phyloP scores from a whole-genome alignment of 805 yeast species.

The Cyberlindnera nakhonratchasimensis region DNA sequence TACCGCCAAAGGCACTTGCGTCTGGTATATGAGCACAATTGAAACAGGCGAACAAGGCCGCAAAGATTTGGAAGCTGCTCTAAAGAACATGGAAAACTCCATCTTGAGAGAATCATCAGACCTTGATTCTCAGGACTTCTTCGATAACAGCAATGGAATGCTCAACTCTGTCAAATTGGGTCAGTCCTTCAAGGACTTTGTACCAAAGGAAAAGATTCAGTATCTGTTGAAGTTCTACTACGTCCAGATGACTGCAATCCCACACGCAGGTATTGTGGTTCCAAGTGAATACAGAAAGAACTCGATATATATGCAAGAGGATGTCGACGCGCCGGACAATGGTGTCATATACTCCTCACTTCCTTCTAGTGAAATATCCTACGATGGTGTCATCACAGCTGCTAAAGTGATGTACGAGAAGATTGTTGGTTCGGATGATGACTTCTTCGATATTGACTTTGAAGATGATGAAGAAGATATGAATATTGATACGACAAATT shows the following conservation, averaged over 20 bases:
- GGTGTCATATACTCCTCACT: slow-evolving; percentile 51
- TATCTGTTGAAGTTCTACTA: slow-evolving; percentile 59
- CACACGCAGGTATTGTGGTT: slow-evolving; percentile 51
- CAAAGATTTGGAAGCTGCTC: slow-evolving; percentile 75
- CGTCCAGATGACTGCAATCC: slow-evolving; percentile 54
- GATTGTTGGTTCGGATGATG: slow-evolving; percentile 91
- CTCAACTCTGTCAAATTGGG: slow-evolving; percentile 83
- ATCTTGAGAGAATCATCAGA: slow-evolving; percentile 72
- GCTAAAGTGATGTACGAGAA: slow-evolving; percentile 69
- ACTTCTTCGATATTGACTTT: slow-evolving; percentile 93
- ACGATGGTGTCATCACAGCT: slow-evolving; percentile 86
- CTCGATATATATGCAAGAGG: slow-evolving; percentile 29
- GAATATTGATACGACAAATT: slow-evolving; percentile 18
- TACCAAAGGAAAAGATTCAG: slow-evolving; percentile 70
- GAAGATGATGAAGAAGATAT: slow-evolving; percentile 73
- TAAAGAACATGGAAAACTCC: slow-evolving; percentile 72
- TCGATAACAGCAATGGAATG: slow-evolving; percentile 53
- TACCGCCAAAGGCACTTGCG: slow-evolving; percentile 80
- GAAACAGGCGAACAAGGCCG: slow-evolving; percentile 70
- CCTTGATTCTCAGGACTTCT: slow-evolving; percentile 31
- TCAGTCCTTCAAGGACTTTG: slow-evolving; percentile 77
- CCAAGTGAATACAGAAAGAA: slow-evolving; percentile 38
- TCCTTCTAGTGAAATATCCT: slow-evolving; percentile 84
- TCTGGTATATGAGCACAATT: slow-evolving; percentile 85
- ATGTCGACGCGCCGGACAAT: slow-evolving; percentile 37